A percentile compares a stretch with the other conserved stretches of the same genome.
Conservation (phyloP, 2,329 filamentous ascomycete genomes). For the Ascochyta rabiei region DNA sequence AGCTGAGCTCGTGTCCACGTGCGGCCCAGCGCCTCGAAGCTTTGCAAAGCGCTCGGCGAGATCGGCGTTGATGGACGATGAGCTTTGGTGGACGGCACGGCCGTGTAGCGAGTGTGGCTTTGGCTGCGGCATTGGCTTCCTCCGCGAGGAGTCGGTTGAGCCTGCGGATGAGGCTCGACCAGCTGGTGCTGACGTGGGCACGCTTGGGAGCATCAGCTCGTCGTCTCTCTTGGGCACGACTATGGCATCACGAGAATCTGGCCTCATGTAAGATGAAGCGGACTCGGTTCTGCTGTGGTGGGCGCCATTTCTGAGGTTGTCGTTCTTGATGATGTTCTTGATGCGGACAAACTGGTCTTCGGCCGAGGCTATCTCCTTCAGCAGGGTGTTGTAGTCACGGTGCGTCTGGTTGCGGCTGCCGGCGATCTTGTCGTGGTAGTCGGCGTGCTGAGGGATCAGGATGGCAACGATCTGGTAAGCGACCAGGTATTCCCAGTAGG, state of each 20-base stretch:
- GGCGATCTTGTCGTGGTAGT: slow-evolving; percentile 69
- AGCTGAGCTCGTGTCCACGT: slow-evolving; percentile 30
- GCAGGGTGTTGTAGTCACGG: slow-evolving; percentile 51
- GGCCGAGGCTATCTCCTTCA: slow-evolving; percentile 42
- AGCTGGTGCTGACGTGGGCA: slow-evolving; percentile 28
- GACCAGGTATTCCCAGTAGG: slow-evolving; percentile 82
- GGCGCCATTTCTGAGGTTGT: slow-evolving; percentile 64
- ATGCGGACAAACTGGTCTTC: slow-evolving; percentile 55
- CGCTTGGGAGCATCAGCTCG: slow-evolving; percentile 46
- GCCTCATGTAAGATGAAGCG: slow-evolving; percentile 15
- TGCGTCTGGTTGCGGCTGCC: slow-evolving; percentile 58
- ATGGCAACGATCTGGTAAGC: slow-evolving; percentile 81
- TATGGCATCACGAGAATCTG: slow-evolving; percentile 28
- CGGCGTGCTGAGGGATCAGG: slow-evolving; percentile 75
- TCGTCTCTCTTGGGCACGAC: slow-evolving; percentile 26
- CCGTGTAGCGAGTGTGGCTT: slow-evolving; percentile 73
- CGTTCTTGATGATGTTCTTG: slow-evolving; percentile 58
- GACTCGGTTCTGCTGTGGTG: slow-evolving; percentile 26
- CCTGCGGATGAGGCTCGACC: slow-evolving; percentile 28
- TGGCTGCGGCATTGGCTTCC: slow-evolving; percentile 60
- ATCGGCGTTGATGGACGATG: slow-evolving; percentile 32
- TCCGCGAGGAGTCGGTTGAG: slow-evolving; percentile 29
- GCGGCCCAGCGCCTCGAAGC: slow-evolving; percentile 31
- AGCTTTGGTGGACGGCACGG: slow-evolving; percentile 57
- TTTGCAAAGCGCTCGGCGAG: slow-evolving; percentile 49